phyloP scores from a whole-genome alignment of 2,329 filamentous ascomycete species.

The Eutypella sp. region DNA sequence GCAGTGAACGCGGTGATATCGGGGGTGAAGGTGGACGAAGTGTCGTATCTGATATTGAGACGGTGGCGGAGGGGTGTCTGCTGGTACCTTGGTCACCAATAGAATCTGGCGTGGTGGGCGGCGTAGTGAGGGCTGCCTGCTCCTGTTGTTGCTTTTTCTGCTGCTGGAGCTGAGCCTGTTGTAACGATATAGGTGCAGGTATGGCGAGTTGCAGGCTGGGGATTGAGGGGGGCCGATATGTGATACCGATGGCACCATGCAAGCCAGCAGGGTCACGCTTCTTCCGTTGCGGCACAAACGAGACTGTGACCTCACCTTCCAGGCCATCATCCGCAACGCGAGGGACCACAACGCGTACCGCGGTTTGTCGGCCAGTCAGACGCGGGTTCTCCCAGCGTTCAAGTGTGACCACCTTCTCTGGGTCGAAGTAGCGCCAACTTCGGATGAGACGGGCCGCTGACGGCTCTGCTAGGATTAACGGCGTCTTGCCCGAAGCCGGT shows the following conservation, averaged over 20 bases:
- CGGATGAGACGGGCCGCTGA: conserved; percentile 60
- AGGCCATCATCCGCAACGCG: conserved; percentile 45
- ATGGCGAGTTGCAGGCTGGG: conserved; percentile 8
- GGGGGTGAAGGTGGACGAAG: conserved; percentile 32
- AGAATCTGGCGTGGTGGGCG: conserved; percentile 27
- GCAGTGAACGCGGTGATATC: conserved; percentile 29
- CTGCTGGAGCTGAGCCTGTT: background rate
- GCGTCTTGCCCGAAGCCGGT: conserved; percentile 44
- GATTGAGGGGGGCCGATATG: conserved; percentile 55
- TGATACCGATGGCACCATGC: conserved; percentile 66
- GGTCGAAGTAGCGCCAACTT: conserved; percentile 64
- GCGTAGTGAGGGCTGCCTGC: conserved; percentile 18
- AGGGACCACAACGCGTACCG: conserved; percentile 47
- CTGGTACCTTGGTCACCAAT: conserved; percentile 8
- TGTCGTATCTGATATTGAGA: conserved; percentile 12
- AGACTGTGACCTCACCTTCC: conserved; percentile 65
- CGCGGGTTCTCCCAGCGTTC: conserved; percentile 42
- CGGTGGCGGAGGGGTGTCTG: conserved; percentile 7
- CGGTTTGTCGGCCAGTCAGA: conserved; percentile 25
- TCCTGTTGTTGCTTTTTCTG: background rate
- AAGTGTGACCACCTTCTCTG: conserved; percentile 40
- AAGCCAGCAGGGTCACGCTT: conserved; percentile 55
- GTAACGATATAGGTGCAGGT: background rate
- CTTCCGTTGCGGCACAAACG: conserved; percentile 58
- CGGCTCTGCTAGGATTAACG: conserved; percentile 62